Conservation (phyloP, 2,329 filamentous ascomycete genomes). For the Herpotrichia juniperi region DNA sequence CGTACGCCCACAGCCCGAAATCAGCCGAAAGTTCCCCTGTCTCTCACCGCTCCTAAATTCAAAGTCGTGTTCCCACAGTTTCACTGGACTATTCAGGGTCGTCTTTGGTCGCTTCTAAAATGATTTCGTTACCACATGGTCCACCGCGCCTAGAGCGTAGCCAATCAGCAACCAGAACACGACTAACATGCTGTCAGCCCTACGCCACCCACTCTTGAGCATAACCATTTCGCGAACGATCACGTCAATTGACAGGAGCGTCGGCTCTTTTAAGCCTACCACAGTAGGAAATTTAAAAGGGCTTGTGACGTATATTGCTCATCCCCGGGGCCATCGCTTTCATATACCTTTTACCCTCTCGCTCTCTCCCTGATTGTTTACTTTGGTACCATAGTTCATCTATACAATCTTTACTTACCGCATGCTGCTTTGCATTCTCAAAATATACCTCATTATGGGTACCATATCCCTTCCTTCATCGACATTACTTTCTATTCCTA, state of each 20-base stretch:
- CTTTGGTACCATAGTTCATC: background rate
- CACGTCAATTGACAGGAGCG: background rate
- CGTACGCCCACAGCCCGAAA: background rate
- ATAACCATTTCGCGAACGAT: background rate
- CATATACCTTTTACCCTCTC: background rate
- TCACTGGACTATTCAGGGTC: background rate
- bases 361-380: background rate
- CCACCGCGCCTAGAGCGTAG: background rate
- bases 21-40: background rate
- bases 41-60: background rate
- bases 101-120: background rate
- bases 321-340: background rate
- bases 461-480: background rate
- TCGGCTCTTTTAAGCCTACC: background rate
- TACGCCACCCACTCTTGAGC: background rate
- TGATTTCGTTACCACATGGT: background rate
- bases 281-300: background rate
- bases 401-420: background rate
- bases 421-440: no score
- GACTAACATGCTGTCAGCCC: background rate
- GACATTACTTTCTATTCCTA: background rate
- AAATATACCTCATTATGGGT: background rate
- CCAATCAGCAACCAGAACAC: slow-evolving; percentile 1
- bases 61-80: background rate
- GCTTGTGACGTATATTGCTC: background rate